These are phyloP conservation scores for Aspergillus aculeatinus DNA, from an alignment of 2,329 filamentous ascomycete species.

Conservation along the genomic window DNA sequence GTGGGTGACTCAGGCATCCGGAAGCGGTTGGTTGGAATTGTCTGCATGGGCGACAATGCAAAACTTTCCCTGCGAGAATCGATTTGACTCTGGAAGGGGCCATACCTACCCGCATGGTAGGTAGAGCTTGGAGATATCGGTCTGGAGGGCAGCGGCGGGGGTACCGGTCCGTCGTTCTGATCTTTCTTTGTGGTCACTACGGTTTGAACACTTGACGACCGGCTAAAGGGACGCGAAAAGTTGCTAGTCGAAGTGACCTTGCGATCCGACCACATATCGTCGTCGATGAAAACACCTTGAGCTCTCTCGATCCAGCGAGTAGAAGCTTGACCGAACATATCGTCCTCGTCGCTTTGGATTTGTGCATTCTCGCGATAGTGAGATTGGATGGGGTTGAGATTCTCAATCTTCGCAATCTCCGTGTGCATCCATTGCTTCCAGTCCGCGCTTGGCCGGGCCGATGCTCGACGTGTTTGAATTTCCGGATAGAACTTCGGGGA, in stretches of 20 bases:
- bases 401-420: slow-evolving; percentile 36
- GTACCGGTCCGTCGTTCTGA: background rate
- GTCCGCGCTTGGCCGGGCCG: slow-evolving; percentile 29
- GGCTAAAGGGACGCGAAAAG: slow-evolving; percentile 40
- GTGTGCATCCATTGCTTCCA: slow-evolving; percentile 42
- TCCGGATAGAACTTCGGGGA: slow-evolving; percentile 28
- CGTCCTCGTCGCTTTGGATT: slow-evolving; percentile 30
- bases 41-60: slow-evolving; percentile 25
- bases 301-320: background rate
- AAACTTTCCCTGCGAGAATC: slow-evolving; percentile 5
- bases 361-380: slow-evolving; percentile 44
- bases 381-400: slow-evolving; percentile 24
- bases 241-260: slow-evolving; percentile 27
- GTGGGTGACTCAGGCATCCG: slow-evolving; percentile 32
- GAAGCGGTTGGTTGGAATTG: slow-evolving; percentile 23
- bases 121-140: slow-evolving; percentile 5
- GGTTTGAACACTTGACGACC: slow-evolving; percentile 31
- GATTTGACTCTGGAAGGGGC: slow-evolving; percentile 1
- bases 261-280: background rate
- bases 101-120: background rate
- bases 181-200: slow-evolving; percentile 17
- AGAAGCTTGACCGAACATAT: slow-evolving; percentile 6
- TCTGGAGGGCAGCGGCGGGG: slow-evolving; percentile 3
- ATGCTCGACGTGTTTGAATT: slow-evolving; percentile 2
- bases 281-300: background rate